These are phyloP conservation scores for Clavaria fumosa DNA, from an alignment of 768 basidiomycete species.

Conservation along the genomic window DNA sequence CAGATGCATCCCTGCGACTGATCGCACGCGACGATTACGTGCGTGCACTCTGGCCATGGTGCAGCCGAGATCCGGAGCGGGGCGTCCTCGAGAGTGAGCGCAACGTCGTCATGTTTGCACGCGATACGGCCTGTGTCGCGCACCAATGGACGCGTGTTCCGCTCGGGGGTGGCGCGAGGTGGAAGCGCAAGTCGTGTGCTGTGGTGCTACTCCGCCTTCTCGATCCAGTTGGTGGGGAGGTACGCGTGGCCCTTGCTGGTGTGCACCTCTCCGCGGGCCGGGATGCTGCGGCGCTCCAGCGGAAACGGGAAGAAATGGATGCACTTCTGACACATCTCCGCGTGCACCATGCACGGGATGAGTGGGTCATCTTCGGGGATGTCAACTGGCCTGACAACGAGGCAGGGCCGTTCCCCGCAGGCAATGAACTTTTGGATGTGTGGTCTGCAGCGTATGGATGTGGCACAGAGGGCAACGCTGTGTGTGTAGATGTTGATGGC, in stretches of 20 bases:
- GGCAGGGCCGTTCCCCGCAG: neutral
- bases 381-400: slow-evolving; percentile 5
- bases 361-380: slow-evolving; percentile 6
- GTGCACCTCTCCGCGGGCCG: slow-evolving; percentile 4
- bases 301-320: slow-evolving; percentile 1
- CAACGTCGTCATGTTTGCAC: slow-evolving; percentile 3
- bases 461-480: too few species aligned
- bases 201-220: neutral
- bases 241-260: slow-evolving; percentile 1
- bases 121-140: neutral
- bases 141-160: slow-evolving; percentile 2
- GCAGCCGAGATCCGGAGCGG: neutral
- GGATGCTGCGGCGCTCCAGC: neutral
- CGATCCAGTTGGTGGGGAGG: neutral
- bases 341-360: neutral
- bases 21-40: neutral
- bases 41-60: neutral
- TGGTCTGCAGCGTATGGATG: slow-evolving; percentile 1
- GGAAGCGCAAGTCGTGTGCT: slow-evolving; percentile 5
- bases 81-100: slow-evolving; percentile 5
- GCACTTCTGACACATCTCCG: slow-evolving; percentile 3
- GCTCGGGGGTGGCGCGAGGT: too few species aligned
- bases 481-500: too few species aligned
- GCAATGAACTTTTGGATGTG: slow-evolving; percentile 1
- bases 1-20: neutral